These are phyloP conservation scores for Claviceps sp. DNA, from an alignment of 2,329 filamentous ascomycete species.

Conservation along the genomic window DNA sequence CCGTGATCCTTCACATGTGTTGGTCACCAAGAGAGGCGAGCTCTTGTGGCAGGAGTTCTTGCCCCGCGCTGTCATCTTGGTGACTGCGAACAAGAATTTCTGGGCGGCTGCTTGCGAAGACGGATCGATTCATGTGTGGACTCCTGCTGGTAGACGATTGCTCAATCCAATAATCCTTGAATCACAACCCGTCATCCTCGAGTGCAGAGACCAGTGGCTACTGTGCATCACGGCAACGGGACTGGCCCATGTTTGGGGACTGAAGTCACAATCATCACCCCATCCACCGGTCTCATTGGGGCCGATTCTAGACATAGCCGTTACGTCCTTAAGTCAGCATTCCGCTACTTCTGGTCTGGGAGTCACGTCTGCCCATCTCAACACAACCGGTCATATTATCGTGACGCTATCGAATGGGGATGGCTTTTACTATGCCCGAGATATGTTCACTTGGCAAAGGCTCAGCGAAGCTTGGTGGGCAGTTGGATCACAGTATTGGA, in stretches of 20 bases:
- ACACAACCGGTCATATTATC: conserved; percentile 72
- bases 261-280: conserved; percentile 67
- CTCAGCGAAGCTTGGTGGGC: conserved; percentile 98
- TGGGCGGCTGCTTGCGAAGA: conserved; percentile 93
- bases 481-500: conserved; percentile 97
- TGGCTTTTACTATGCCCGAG: conserved; percentile 76
- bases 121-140: conserved; percentile 81
- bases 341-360: conserved; percentile 64
- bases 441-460: conserved; percentile 84
- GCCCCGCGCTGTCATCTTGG: conserved; percentile 72
- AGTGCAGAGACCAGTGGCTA: conserved; percentile 80
- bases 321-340: conserved; percentile 64
- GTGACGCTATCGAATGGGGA: conserved; percentile 92
- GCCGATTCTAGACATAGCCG: conserved; percentile 77
- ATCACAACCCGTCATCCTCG: conserved; percentile 85
- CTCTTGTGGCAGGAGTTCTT: conserved; percentile 90
- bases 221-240: conserved; percentile 81
- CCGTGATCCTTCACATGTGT: conserved; percentile 74
- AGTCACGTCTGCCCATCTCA: conserved; percentile 82
- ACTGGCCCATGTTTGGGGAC: conserved; percentile 86
- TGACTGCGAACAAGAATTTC: conserved; percentile 80
- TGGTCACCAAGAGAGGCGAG: conserved; percentile 65
- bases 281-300: conserved; percentile 84
- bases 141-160: conserved; percentile 74
- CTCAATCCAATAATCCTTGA: conserved; percentile 79